Percentiles rank a stretch among this genome's conserved stretches.
These are phyloP conservation scores for Aphanomyces euteiches DNA, from an alignment of 352 stramenopile genomes.

Conservation along the genomic window DNA sequence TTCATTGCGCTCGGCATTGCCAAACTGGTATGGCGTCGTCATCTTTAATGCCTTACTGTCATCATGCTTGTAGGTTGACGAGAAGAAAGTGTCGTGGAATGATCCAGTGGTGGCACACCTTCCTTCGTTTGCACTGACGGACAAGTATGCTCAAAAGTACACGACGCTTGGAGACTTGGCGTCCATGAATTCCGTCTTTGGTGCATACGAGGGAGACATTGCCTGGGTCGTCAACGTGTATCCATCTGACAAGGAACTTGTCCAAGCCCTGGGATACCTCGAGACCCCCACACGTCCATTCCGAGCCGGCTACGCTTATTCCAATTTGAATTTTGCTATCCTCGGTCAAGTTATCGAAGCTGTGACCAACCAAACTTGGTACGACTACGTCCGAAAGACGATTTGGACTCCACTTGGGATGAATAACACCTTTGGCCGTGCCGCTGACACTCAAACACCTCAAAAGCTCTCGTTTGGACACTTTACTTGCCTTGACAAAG, in stretches of 20 bases:
- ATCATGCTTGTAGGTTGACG: too few species aligned
- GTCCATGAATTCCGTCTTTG: constrained; percentile 58
- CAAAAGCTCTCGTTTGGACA: constrained; percentile 45
- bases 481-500: constrained; percentile 44
- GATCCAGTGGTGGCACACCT: constrained; percentile 56
- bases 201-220: constrained; percentile 11
- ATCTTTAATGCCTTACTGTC: too few species aligned
- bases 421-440: constrained; percentile 49
- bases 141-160: constrained; percentile 57
- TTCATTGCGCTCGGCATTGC: constrained; percentile 44
- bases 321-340: constrained; percentile 60
- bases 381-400: constrained; percentile 46
- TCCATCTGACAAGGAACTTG: constrained; percentile 39
- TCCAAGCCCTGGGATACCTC: constrained; percentile 38
- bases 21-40: constrained; percentile 35
- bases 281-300: constrained; percentile 42
- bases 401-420: constrained; percentile 59
- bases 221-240: too few species aligned
- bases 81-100: constrained; percentile 47
- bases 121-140: constrained; percentile 43
- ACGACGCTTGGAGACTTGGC: constrained; percentile 51
- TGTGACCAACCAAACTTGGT: constrained; percentile 47
- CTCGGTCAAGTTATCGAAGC: constrained; percentile 55
- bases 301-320: constrained; percentile 51
- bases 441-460: constrained; percentile 34